phyloP scores from a whole-genome alignment of 1,139 yeast genomes.

The Neolecta irregularis region DNA sequence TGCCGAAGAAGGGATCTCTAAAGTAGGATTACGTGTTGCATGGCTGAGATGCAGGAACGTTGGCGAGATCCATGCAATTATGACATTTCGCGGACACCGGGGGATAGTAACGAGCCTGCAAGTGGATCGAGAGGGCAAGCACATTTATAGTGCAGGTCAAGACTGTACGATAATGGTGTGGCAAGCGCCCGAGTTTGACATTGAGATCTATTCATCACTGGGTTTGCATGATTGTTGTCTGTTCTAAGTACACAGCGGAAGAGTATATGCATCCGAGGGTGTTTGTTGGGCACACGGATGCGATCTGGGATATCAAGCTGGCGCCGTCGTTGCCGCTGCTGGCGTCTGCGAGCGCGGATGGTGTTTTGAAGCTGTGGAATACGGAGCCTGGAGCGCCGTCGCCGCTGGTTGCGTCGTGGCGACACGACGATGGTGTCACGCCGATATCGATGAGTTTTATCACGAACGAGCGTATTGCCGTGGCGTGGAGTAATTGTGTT shows the following conservation, averaged over 20 bases:
- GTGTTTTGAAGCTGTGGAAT: conserved; percentile 2
- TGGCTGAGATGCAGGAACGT: neutral
- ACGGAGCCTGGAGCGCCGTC: neutral
- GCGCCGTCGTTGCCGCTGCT: neutral
- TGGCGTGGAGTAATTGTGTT: conserved; percentile 3
- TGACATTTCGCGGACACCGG: conserved; percentile 4
- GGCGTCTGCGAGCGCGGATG: conserved; percentile 6
- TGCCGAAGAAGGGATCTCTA: neutral
- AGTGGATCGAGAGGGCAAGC: conserved; percentile 1
- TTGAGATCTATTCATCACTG: conserved; percentile 2
- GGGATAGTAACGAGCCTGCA: conserved; percentile 5
- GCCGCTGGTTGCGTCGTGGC: conserved; percentile 2
- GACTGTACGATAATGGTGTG: conserved; percentile 4
- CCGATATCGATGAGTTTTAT: conserved; percentile 1
- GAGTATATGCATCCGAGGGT: neutral
- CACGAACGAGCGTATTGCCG: conserved; percentile 1
- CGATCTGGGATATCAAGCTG: conserved; percentile 5
- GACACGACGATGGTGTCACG: neutral
- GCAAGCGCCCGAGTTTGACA: conserved; percentile 2
- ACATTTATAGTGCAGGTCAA: conserved; percentile 4
- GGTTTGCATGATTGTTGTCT: neutral
- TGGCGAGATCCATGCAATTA: conserved; percentile 1
- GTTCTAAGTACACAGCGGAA: neutral
- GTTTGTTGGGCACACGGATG: conserved; percentile 4
- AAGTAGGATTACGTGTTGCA: neutral